phyloP scores from a whole-genome alignment of 1,139 yeast genomes.

The Blastobotrys indianensis region DNA sequence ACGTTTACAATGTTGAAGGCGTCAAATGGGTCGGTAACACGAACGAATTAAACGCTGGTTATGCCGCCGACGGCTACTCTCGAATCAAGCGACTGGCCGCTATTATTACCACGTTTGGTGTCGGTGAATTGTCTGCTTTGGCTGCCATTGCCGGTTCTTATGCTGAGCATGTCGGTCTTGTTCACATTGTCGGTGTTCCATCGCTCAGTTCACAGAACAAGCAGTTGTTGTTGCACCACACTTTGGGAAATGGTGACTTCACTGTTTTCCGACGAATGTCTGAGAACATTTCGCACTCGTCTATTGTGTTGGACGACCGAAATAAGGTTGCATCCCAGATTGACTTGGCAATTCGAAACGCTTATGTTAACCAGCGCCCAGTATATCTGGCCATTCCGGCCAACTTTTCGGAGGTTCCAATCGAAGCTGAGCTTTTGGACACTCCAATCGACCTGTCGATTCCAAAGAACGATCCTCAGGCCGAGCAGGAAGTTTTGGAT shows the following conservation, averaged over 20 bases:
- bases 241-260: conserved; percentile 81
- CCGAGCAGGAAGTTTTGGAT: conserved; percentile 68
- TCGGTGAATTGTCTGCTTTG: conserved; percentile 65
- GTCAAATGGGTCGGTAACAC: conserved; percentile 43
- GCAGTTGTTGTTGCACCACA: conserved; percentile 54
- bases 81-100: conserved; percentile 55
- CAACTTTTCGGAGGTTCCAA: conserved; percentile 62
- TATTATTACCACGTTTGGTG: conserved; percentile 62
- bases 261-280: conserved; percentile 75
- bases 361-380: conserved; percentile 70
- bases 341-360: conserved; percentile 69
- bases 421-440: conserved; percentile 51
- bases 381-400: conserved; percentile 81
- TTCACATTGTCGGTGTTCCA: conserved; percentile 64
- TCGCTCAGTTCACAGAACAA: conserved; percentile 59
- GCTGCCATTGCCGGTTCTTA: conserved; percentile 65
- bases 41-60: conserved; percentile 51
- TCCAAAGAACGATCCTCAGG: conserved; percentile 58
- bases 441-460: conserved; percentile 60
- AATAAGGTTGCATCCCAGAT: conserved; percentile 60
- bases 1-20: conserved; percentile 42
- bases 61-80: conserved; percentile 64
- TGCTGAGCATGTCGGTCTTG: conserved; percentile 57
- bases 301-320: conserved; percentile 58
- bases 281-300: conserved; percentile 58